Evolutionary conservation across 805 yeast genomes (phyloP), one percentile per base, ranked within the genome.

Genomic region (Lachancea dasiensis): DNA sequence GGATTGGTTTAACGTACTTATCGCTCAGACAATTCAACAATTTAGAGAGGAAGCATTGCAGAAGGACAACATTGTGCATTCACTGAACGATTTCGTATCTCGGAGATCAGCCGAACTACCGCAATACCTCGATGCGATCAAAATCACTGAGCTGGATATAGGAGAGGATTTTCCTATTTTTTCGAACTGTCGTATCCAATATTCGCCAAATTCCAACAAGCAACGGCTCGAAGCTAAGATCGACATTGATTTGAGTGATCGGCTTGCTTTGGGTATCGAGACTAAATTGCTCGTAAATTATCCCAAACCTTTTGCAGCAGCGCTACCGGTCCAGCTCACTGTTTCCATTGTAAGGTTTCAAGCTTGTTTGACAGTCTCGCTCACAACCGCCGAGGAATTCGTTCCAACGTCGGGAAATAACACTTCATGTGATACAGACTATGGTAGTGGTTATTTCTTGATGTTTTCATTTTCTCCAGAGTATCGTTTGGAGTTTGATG

Each of bases 131-230:
- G 96, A 81, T 54, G 72, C 74, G 17, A 79, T 92, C 27, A 73
- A 73, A 43, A 76, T 92, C 33, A 83, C 89, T 1, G 97, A 90
- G 52, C 43, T 92, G 18, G 90, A 87, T 51, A 80, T 92, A 40
- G 98, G 98, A 23, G 85, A 86, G 56, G 97, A 89, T 60, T 92
- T 81, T 56, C 98, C 98, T 3, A 85, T 92, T 36, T 85, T 92
- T 56, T 84, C 95, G 40, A 92, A 92, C 54, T 92, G 98, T 61
- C 72, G 95, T 34, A 84, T 92, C 26, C 70, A 70, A 45, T 78
- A 77, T 43, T 71, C 74, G 39, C 72, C 72, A 16, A 76, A 72
- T 40, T 66, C 66, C 1, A 68, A 73, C 15, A 53, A 61, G 16
- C 68, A 68, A 25, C 72, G 61, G 30, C 58, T 74, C 67, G 95